Conservation (phyloP, 2,329 filamentous ascomycete species). For the Zymoseptoria brevis region DNA sequence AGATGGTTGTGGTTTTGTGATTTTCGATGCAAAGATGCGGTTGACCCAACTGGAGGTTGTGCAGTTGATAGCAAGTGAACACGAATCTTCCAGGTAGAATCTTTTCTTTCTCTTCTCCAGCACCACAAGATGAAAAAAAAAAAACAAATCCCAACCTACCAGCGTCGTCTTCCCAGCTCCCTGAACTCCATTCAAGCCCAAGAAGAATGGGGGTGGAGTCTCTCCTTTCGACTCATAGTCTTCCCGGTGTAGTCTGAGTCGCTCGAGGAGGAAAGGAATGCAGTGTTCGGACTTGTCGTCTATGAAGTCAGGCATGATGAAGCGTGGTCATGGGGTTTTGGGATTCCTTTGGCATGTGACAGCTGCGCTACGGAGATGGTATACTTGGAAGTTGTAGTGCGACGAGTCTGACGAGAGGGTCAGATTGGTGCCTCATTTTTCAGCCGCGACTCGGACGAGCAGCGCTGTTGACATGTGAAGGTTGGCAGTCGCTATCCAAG, state of each 20-base stretch:
- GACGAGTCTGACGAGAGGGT: background rate
- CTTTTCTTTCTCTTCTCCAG: too few relatives aligned
- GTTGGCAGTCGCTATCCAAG: background rate
- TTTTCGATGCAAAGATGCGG: background rate
- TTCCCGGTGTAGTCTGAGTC: constrained; percentile 45
- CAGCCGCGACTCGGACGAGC: background rate
- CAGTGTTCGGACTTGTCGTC: constrained; percentile 75
- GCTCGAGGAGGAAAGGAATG: constrained; percentile 65
- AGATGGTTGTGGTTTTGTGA: background rate
- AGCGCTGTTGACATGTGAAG: background rate
- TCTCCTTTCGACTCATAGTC: constrained; percentile 30
- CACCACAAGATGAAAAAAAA: background rate
- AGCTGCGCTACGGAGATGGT: background rate
- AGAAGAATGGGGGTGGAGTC: constrained; percentile 59
- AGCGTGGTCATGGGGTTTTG: background rate
- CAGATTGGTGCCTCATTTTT: background rate
- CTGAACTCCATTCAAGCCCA: constrained; percentile 86
- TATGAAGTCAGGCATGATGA: constrained; percentile 46
- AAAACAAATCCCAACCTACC: constrained; percentile 37
- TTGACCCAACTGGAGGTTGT: too few relatives aligned
- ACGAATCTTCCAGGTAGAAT: background rate
- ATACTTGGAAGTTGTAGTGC: too few relatives aligned
- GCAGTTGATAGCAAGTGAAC: background rate
- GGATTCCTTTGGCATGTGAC: constrained; percentile 14
- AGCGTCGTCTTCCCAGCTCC: constrained; percentile 89